A percentile compares a stretch with the other conserved stretches of the same genome.
Evolutionary conservation across 2,329 filamentous ascomycete genomes (phyloP).

Genomic region (Aulographum hederae): DNA sequence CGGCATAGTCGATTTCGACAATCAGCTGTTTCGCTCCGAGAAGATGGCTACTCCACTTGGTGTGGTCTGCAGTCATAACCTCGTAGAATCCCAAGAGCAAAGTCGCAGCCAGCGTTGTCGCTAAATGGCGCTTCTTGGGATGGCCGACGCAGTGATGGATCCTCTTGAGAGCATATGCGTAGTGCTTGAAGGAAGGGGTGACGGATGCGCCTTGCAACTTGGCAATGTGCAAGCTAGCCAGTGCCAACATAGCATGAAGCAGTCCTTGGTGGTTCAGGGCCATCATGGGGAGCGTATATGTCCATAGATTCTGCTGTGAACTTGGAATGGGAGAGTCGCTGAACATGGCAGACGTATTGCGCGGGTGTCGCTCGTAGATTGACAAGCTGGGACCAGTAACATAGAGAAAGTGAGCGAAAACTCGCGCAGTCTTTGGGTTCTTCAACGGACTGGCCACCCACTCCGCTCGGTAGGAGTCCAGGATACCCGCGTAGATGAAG

Average conservation of each 20-base stretch:
- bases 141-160: conserved; percentile 60
- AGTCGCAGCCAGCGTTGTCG: conserved; percentile 74
- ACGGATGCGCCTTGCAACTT: conserved; percentile 56
- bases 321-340: conserved; percentile 40
- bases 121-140: conserved; percentile 38
- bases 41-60: conserved; percentile 89
- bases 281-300: conserved; percentile 66
- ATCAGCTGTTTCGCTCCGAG: conserved; percentile 69
- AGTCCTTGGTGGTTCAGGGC: conserved; percentile 73
- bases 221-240: conserved; percentile 76
- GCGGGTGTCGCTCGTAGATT: conserved; percentile 67
- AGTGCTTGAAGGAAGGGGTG: conserved; percentile 77
- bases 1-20: conserved; percentile 60
- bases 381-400: conserved; percentile 76
- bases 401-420: conserved; percentile 85
- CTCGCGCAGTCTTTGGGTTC: conserved; percentile 59
- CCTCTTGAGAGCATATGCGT: conserved; percentile 65
- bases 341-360: conserved; percentile 51
- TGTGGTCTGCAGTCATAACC: conserved; percentile 83
- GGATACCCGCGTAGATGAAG: conserved; percentile 26
- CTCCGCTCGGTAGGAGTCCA: conserved; percentile 27
- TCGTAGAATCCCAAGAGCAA: conserved; percentile 82
- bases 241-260: conserved; percentile 75
- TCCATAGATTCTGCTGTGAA: conserved; percentile 43
- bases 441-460: conserved; percentile 45